phyloP scores from a whole-genome alignment of 805 yeast species.

The Yarrowia divulgata region DNA sequence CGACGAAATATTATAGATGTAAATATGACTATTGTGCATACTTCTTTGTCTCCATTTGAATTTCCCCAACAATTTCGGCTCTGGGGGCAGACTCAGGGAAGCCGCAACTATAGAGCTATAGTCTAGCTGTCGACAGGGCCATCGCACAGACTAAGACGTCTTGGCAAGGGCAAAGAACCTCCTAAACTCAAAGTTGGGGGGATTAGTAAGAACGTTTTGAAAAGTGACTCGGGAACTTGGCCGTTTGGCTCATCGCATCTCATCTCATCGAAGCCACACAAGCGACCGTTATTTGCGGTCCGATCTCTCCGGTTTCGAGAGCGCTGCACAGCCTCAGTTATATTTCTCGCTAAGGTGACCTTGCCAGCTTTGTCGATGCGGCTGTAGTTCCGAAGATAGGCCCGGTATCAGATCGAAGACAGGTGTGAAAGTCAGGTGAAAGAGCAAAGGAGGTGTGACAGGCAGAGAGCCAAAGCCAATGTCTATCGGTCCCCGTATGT shows the following conservation, averaged over 20 bases:
- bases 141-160: too few species aligned
- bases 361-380: not conserved
- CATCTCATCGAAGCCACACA: not conserved
- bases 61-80: not conserved
- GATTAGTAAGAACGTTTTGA: not conserved
- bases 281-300: too few species aligned
- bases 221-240: not conserved
- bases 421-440: not conserved
- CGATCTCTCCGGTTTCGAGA: too few species aligned
- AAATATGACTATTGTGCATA: not conserved
- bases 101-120: too few species aligned
- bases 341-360: not conserved
- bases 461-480: not conserved
- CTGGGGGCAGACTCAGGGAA: too few species aligned
- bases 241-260: not conserved
- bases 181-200: too few species aligned
- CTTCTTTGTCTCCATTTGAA: not conserved
- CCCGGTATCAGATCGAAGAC: not conserved
- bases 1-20: not conserved
- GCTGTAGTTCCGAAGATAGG: not conserved
- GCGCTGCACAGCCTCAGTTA: not conserved
- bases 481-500: not conserved
- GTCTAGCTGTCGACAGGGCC: too few species aligned
- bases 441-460: not conserved
- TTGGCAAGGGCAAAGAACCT: too few species aligned